phyloP scores from a whole-genome alignment of 306 rosid genomes.

The Abrus pulchellus region DNA sequence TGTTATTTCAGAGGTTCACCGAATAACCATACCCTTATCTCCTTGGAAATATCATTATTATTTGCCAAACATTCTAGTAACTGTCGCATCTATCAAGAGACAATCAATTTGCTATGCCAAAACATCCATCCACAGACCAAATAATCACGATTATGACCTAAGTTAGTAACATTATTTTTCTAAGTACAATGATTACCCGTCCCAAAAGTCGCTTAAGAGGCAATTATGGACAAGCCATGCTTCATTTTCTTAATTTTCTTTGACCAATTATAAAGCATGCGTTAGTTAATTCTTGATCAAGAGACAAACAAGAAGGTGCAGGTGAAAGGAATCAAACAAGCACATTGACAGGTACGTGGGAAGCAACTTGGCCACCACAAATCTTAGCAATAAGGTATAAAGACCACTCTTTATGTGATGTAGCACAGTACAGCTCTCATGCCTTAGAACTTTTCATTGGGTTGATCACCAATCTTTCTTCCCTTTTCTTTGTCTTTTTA shows the following conservation, averaged over 20 bases:
- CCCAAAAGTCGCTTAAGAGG: slow-evolving; percentile 31
- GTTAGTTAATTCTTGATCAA: slow-evolving; percentile 28
- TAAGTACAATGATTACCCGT: slow-evolving; percentile 39
- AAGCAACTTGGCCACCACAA: slow-evolving; percentile 47
- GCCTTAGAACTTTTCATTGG: slow-evolving; percentile 12
- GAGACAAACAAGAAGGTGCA: slow-evolving; percentile 44
- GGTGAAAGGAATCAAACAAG: slow-evolving; percentile 16
- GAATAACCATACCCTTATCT: slow-evolving; percentile 34
- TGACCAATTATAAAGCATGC: slow-evolving; percentile 31
- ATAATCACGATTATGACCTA: slow-evolving; percentile 49
- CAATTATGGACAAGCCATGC: slow-evolving; percentile 31
- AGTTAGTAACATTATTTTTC: slow-evolving; percentile 40
- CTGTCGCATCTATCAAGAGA: slow-evolving; percentile 1
- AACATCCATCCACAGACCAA: slow-evolving; percentile 32
- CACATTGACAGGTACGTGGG: slow-evolving; percentile 35
- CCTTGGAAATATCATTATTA: slow-evolving; percentile 29
- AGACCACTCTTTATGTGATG: neutral
- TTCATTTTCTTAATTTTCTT: neutral
- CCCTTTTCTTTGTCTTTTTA: neutral
- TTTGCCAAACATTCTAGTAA: slow-evolving; percentile 35
- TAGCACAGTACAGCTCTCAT: neutral
- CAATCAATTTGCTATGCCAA: slow-evolving; percentile 1
- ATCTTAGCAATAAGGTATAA: slow-evolving; percentile 15
- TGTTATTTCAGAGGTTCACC: slow-evolving; percentile 6
- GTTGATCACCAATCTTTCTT: neutral